These are phyloP conservation scores for Colletotrichum destructivum DNA, from an alignment of 2,329 filamentous ascomycete genomes.

Conservation along the genomic window DNA sequence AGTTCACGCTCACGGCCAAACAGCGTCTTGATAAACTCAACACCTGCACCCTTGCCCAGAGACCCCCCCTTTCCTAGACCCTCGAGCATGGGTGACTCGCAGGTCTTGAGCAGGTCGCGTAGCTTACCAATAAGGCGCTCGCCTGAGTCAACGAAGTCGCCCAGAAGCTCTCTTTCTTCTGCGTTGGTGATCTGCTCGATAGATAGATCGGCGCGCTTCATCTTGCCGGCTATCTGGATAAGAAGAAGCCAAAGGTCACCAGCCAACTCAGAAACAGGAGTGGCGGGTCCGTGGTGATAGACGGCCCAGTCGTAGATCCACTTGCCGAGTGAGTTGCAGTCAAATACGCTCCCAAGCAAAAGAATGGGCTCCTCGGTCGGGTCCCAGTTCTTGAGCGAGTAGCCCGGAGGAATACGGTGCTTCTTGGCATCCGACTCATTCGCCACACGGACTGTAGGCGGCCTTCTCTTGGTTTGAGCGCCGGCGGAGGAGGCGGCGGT, in stretches of 20 bases:
- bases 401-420: constrained; percentile 88
- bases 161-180: constrained; percentile 84
- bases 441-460: constrained; percentile 58
- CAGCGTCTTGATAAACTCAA: constrained; percentile 95
- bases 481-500: constrained; percentile 66
- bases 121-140: constrained; percentile 90
- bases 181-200: constrained; percentile 78
- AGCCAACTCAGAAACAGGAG: constrained; percentile 90
- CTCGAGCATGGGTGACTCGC: constrained; percentile 96
- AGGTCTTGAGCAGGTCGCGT: constrained; percentile 89
- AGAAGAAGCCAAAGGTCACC: constrained; percentile 96
- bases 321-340: constrained; percentile 96
- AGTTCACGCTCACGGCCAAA: constrained; percentile 94
- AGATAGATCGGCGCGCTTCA: constrained; percentile 89
- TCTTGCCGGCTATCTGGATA: constrained; percentile 77
- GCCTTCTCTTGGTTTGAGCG: constrained; percentile 57
- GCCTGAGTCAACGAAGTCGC: constrained; percentile 91
- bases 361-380: constrained; percentile 94
- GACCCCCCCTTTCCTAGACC: constrained; percentile 80
- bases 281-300: constrained; percentile 85
- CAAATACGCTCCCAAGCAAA: constrained; percentile 94
- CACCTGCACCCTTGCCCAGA: constrained; percentile 92
- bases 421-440: constrained; percentile 72
- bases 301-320: constrained; percentile 99
- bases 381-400: constrained; percentile 99